Percentiles rank a stretch among this genome's conserved stretches.
These are phyloP conservation scores for Penicillium hordei DNA, from an alignment of 2,329 filamentous ascomycete genomes.

Conservation along the genomic window DNA sequence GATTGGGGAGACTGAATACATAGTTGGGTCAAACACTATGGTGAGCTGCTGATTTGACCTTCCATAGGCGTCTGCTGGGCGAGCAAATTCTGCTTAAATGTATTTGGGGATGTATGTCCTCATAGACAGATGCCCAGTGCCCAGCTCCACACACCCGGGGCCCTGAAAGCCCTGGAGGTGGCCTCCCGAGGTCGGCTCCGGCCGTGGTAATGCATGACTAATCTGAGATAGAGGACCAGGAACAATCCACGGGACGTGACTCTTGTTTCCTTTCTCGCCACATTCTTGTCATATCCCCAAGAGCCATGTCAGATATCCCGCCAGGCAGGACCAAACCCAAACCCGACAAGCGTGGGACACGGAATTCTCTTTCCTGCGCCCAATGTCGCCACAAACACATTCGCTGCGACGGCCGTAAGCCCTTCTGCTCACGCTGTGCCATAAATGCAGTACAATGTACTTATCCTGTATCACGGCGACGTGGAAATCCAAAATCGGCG, in stretches of 20 bases:
- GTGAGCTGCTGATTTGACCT: too few species aligned
- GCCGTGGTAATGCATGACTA: neutral
- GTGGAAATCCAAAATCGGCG: slow-evolving; percentile 25
- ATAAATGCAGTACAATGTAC: slow-evolving; percentile 42
- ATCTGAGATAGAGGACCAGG: neutral
- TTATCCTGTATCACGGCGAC: slow-evolving; percentile 50
- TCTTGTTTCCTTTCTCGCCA: neutral
- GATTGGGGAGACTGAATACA: too few species aligned
- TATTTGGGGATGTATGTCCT: too few species aligned
- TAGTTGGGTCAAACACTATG: too few species aligned
- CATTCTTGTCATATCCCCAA: neutral
- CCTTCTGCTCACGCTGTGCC: slow-evolving; percentile 46
- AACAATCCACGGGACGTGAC: neutral
- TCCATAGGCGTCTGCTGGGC: too few species aligned
- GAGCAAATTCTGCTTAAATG: too few species aligned
- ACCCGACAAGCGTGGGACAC: neutral
- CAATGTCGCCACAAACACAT: slow-evolving; percentile 40
- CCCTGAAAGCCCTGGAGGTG: too few species aligned
- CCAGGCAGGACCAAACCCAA: neutral
- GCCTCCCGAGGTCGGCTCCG: too few species aligned
- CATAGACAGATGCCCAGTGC: too few species aligned
- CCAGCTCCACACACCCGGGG: too few species aligned
- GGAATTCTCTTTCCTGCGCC: slow-evolving; percentile 18
- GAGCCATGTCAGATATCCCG: neutral
- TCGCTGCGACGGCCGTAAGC: slow-evolving; percentile 48